Evolutionary conservation across 2,329 filamentous ascomycete species (phyloP).

Genomic region (Penicillium sp.): DNA sequence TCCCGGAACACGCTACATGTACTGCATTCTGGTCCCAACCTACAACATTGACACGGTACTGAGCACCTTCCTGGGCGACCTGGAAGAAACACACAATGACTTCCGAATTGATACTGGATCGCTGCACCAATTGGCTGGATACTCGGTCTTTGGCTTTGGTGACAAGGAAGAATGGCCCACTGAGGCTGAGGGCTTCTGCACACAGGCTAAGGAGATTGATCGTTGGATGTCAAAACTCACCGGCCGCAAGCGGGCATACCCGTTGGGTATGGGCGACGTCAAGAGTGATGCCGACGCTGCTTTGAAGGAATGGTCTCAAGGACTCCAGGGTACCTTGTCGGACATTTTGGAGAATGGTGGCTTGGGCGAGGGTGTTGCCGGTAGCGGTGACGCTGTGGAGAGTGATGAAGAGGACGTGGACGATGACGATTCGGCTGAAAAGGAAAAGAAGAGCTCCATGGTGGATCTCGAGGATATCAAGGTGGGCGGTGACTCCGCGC

Average conservation of each 20-base stretch:
- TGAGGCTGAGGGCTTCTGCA: constrained; percentile 87
- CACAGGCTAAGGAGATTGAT: constrained; percentile 86
- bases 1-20: constrained; percentile 65
- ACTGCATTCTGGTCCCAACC: constrained; percentile 80
- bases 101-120: constrained; percentile 93
- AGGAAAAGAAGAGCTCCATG: constrained; percentile 50
- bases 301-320: constrained; percentile 74
- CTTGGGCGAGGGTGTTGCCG: constrained; percentile 67
- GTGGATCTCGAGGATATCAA: constrained; percentile 84
- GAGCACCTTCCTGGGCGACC: constrained; percentile 80
- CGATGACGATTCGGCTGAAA: constrained; percentile 47
- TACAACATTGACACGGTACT: constrained; percentile 96
- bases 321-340: constrained; percentile 69
- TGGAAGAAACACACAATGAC: constrained; percentile 92
- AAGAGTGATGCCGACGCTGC: constrained; percentile 69
- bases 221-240: constrained; percentile 98
- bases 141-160: constrained; percentile 91
- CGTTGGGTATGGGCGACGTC: constrained; percentile 82
- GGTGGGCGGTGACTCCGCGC: constrained; percentile 40
- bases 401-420: constrained; percentile 75
- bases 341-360: constrained; percentile 55
- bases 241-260: constrained; percentile 80
- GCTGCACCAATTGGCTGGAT: constrained; percentile 73
- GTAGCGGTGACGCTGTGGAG: constrained; percentile 80
- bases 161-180: constrained; percentile 91